A percentile compares a stretch with the other conserved stretches of the same genome.
These are phyloP conservation scores for Aspergillus sclerotialis DNA, from an alignment of 2,329 filamentous ascomycete genomes.

Conservation along the genomic window DNA sequence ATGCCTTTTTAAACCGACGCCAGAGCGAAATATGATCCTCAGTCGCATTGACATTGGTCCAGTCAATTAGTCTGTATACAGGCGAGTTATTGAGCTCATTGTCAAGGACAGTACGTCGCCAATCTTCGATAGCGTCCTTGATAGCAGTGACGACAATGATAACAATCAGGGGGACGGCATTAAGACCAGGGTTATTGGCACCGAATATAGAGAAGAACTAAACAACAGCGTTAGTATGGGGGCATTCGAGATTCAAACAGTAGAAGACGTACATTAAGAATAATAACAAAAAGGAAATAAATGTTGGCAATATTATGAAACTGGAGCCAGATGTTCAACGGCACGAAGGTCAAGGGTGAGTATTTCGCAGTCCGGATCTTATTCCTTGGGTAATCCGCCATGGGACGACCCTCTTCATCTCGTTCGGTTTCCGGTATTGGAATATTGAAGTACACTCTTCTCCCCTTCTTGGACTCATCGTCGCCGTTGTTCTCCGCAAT, in stretches of 20 bases:
- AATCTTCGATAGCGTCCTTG: constrained; percentile 95
- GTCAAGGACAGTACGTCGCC: constrained; percentile 81
- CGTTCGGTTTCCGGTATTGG: constrained; percentile 67
- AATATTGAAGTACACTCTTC: constrained; percentile 66
- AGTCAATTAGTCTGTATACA: constrained; percentile 80
- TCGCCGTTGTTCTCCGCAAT: constrained; percentile 14
- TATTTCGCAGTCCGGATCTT: constrained; percentile 99
- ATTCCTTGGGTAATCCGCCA: constrained; percentile 70
- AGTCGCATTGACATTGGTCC: constrained; percentile 87
- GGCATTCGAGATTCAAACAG: not conserved
- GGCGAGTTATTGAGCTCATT: constrained; percentile 94
- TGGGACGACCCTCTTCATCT: constrained; percentile 73
- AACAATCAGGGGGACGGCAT: constrained; percentile 84
- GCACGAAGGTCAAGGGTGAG: constrained; percentile 87
- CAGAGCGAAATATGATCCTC: constrained; percentile 80
- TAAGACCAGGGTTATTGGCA: constrained; percentile 79
- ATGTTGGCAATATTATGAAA: constrained; percentile 98
- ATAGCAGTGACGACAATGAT: constrained; percentile 83
- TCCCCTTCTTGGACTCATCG: constrained; percentile 41
- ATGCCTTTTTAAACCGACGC: constrained; percentile 87
- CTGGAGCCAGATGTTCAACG: constrained; percentile 95
- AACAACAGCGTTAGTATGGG: constrained; percentile 13
- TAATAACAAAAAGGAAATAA: constrained; percentile 95
- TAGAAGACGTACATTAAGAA: constrained; percentile 64
- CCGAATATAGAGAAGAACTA: constrained; percentile 97